Evolutionary conservation across 1,284 basidiomycete species (phyloP), one percentile per base, ranked within the genome.

Genomic region (Cutaneotrichosporon daszewskae): DNA sequence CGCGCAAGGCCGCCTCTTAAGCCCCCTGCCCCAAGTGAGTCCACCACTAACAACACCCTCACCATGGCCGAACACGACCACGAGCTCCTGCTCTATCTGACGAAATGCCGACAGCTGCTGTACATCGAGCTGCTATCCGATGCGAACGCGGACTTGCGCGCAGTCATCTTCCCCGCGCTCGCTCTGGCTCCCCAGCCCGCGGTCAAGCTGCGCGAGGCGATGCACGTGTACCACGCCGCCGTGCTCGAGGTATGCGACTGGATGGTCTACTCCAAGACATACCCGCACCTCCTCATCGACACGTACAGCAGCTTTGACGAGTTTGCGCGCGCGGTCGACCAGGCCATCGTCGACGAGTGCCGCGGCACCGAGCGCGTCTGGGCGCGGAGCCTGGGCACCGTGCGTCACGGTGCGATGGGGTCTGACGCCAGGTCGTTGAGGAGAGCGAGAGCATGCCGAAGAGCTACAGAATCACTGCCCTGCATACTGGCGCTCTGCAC

Each of bases 171-270:
- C 38, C 44, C 44, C 16, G 38, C 44, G 5, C 39, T 40, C 3
- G 18, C 38, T 1, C 13, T 17, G 7, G 19, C 16, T 11, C 9
- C 27, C 11, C 25, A 39, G 32, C 26, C 32, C 20, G 31, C 27
- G 12, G 32, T 22, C 37, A 28, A 44, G 20, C 43, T 44, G 6
- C 34, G 29, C 28, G 33, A 40, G 34, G 33, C 41, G 33, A 40
- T 37, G 27, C 44, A 46, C 34, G 22, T 46, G 19, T 46, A 46
- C 44, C 44, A 46, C 44, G 32, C 29, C 20, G 34, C 41, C 13
- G 44, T 46, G 10, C 34, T 46, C 33, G 44, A 46, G 27, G 44
- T 40, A 28, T 46, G 44, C 34, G 38, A 40, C 38, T 46, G 44
- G 44, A 46, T 46, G 38, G 39, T 46, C 38, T 40, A 46, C 39